Evolutionary conservation across 257 asterid species (phyloP), one percentile per base, ranked within the genome.

Genomic region (Petunia axillaris): DNA sequence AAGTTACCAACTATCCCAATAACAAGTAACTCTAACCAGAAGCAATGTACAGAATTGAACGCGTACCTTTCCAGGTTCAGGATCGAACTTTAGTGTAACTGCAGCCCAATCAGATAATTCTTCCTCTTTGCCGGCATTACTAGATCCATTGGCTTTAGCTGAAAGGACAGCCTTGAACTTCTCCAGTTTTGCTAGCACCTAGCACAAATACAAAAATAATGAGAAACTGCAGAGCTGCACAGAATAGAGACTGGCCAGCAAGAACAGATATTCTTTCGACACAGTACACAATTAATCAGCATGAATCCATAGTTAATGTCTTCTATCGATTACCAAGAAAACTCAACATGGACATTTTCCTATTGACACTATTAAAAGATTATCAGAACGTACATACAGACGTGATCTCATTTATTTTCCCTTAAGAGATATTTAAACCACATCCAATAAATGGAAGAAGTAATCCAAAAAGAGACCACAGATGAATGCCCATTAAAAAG

Each of bases 161-260:
- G 89, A 86, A 77, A 92, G 75, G 14, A 77, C 79, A 35, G 91
- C 85, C 84, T 92, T 92, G 79, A 96, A 92, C 84, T 84, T 92
- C 83, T 94, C 93, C 71, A 96, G 91, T 85, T 71, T 94, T 63
- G 94, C 91, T 14, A 96, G 91, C 81, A 90, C 82, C 99, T 95
- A 77, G 58, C 66, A 73, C 59, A 54, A 79, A 87, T 7, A 86
- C 36, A 77, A 81, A 78, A n/a, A 41, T 44, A 80, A 58, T 13
- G 76, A 48, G 71, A 65, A 82, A 57, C 55, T 36, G 76, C 59
- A 55, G 59, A 81, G 55, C 36, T 35, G n/a, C 16, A 16, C 80
- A 35, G 62, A 37, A 75, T 10, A 83, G 76, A 75, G 54, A 50
- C 77, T 81, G 67, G 14, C 25, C 25, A 43, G 46, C 81, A 70